Conservation (phyloP, 305 asterid species). For the Rubia occidens region DNA sequence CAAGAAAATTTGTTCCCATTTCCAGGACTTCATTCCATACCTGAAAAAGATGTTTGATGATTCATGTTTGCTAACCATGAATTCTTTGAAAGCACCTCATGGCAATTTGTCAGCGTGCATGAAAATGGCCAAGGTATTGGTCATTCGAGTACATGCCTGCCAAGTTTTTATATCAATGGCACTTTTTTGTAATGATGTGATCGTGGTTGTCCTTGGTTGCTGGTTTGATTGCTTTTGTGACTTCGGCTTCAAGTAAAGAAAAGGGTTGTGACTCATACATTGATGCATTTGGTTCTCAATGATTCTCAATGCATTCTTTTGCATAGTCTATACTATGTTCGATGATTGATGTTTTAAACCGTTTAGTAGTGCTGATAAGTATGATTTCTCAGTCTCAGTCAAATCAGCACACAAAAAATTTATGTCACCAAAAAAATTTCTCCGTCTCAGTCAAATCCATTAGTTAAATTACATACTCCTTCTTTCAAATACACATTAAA, state of each 20-base stretch:
- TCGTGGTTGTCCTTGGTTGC: slow-evolving; percentile 48
- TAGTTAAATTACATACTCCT: too few species aligned
- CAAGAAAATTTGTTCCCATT: slow-evolving; percentile 84
- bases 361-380: too few species aligned
- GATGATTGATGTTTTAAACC: too few species aligned
- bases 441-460: too few species aligned
- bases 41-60: too few species aligned
- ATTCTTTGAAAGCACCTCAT: slow-evolving; percentile 83
- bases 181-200: neutral
- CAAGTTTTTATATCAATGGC: neutral
- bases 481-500: too few species aligned
- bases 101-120: slow-evolving; percentile 79
- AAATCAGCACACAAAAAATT: too few species aligned
- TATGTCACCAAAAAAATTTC: too few species aligned
- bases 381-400: too few species aligned
- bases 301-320: slow-evolving; percentile 84
- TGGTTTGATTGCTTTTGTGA: slow-evolving; percentile 92
- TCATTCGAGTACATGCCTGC: neutral
- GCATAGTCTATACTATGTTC: too few species aligned
- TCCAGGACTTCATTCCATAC: slow-evolving; percentile 75
- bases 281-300: slow-evolving; percentile 85
- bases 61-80: too few species aligned
- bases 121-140: slow-evolving; percentile 94
- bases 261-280: slow-evolving; percentile 35
- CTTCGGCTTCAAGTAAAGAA: slow-evolving; percentile 51